Evolutionary conservation across 2,329 filamentous ascomycete species (phyloP).

Genomic region (Sclerotinia nivalis): DNA sequence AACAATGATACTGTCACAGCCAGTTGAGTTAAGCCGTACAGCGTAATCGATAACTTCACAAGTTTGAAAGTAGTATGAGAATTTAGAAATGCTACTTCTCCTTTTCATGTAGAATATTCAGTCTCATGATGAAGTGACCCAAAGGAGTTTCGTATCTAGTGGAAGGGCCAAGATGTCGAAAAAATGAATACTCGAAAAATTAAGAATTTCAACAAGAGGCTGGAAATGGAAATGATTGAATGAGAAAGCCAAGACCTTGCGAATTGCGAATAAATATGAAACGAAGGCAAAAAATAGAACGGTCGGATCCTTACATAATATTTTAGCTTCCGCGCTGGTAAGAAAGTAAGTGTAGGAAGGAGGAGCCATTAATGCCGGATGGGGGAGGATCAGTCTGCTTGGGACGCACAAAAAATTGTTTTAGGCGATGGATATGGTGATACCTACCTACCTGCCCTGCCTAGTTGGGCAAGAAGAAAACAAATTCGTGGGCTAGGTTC

Average conservation of each 20-base stretch:
- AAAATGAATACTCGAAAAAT: not conserved
- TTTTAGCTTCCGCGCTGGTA: not conserved
- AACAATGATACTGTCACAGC: not conserved
- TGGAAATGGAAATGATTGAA: not conserved
- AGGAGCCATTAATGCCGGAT: not conserved
- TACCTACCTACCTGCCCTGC: not conserved
- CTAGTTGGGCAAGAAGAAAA: not conserved
- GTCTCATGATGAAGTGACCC: not conserved
- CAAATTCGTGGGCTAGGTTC: not conserved
- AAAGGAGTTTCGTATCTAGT: not conserved
- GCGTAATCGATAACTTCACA: too few species aligned
- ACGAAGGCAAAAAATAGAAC: not conserved
- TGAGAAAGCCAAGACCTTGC: not conserved
- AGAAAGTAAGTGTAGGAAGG: not conserved
- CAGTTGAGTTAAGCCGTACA: not conserved
- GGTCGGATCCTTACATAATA: not conserved
- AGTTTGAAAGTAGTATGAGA: not conserved
- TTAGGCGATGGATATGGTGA: not conserved
- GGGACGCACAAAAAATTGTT: not conserved
- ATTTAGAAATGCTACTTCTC: not conserved
- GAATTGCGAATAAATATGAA: not conserved
- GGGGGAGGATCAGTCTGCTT: not conserved
- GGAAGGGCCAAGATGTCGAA: not conserved
- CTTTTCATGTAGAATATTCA: not conserved
- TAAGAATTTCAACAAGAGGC: not conserved